Evolutionary conservation across 1,139 yeast genomes (phyloP).

Genomic region (Geotrichum phurueaensis): DNA sequence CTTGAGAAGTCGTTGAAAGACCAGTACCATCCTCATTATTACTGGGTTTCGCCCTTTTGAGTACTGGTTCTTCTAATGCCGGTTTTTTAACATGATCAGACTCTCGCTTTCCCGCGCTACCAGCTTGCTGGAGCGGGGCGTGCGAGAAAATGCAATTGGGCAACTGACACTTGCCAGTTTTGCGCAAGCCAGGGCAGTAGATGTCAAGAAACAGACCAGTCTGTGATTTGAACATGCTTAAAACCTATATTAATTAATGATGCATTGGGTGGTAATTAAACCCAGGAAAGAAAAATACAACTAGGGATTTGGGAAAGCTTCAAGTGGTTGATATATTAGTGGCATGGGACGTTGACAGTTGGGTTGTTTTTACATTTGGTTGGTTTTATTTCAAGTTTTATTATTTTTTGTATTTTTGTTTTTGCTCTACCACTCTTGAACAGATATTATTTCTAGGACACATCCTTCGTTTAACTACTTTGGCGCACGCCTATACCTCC

Average conservation of each 20-base stretch:
- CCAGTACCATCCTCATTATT: not conserved
- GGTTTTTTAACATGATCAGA: not conserved
- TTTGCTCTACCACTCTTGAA: not conserved
- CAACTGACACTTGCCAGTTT: constrained; percentile 23
- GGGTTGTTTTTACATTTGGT: not conserved
- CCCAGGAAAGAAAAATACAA: not conserved
- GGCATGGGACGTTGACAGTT: not conserved
- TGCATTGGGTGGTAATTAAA: not conserved
- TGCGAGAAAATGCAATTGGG: constrained; percentile 32
- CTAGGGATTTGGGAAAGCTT: not conserved
- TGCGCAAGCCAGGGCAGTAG: constrained; percentile 27
- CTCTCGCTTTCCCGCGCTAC: not conserved
- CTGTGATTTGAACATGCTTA: constrained; percentile 21
- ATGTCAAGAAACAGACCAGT: constrained; percentile 19
- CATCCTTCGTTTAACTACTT: not conserved
- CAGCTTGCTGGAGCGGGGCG: not conserved
- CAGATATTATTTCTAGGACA: not conserved
- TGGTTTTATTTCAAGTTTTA: not conserved
- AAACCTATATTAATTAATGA: not conserved
- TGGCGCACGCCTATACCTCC: not conserved
- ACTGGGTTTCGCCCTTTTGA: not conserved
- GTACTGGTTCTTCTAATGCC: not conserved
- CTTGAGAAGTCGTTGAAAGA: not conserved
- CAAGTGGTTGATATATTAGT: not conserved
- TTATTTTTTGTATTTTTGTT: not conserved